Evolutionary conservation across 805 yeast genomes (phyloP), one percentile per base, ranked within the genome.

Genomic region (Zygotorulaspora chibaensis): DNA sequence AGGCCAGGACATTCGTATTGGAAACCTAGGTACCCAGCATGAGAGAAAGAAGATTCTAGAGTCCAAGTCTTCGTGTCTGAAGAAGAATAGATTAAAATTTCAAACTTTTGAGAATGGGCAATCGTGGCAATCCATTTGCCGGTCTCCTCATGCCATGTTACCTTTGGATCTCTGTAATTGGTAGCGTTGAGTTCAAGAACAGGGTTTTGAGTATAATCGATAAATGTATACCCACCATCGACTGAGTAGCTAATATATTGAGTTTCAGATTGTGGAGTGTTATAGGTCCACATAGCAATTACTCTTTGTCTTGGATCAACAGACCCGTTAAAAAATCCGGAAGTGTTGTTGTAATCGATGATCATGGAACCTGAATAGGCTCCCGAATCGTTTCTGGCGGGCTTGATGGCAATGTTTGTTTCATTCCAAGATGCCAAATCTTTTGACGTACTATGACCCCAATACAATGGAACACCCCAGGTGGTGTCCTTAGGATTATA

Each of bases 1-100:
- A 71, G 47, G 29, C 70, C 69, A 1, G 74, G 74, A 47, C 74
- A 70, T 52, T 71, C 75, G 50, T 70, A 71, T 47, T 70, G 73
- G 50, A 51, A 63, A 2, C 73, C 73, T 8, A 60, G 47, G 42
- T 51, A 54, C 4, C 70, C 70, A 23, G 50, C 47, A 25, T 52
- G 42, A 7, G 59, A 42, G 49, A 65, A 63, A 17, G 54, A 49
- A 16, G 68, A 62, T 30, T 54, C 62, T 27, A 55, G 48, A 9
- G 45, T 50, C 70, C 70, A 66, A 6, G 51, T 45, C 17, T 46
- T 53, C 53, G 64, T 48, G 48, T 65, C 51, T 11, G 40, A 36
- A 2, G 68, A 64, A 17, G 62, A 54, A 45, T 54, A 64, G 25
- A 65, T 55, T 31, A 53, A 59, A 28, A 66, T 50, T 38, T 58